Evolutionary conservation across 2,329 filamentous ascomycete genomes (phyloP).

Genomic region (Sordariomycetes sp.): DNA sequence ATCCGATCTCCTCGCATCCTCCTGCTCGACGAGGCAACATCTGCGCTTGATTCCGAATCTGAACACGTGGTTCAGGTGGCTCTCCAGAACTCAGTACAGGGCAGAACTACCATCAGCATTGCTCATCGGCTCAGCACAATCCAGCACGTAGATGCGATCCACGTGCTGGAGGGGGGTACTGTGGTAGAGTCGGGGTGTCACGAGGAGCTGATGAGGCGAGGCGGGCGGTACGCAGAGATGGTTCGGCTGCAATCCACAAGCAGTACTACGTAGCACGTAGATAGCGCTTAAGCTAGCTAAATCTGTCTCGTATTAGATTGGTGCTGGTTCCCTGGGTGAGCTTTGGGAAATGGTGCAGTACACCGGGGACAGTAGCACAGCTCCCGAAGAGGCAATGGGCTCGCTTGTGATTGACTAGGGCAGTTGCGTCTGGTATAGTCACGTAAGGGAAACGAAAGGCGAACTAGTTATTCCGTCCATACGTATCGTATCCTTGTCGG

Average conservation of each 20-base stretch:
- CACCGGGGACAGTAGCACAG: no score
- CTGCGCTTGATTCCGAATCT: constrained; percentile 72
- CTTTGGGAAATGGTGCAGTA: no score
- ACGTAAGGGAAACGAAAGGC: no score
- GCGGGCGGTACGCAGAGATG: constrained; percentile 67
- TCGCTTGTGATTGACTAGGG: no score
- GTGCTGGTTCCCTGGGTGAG: no score
- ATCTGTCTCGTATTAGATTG: no score
- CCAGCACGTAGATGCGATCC: constrained; percentile 88
- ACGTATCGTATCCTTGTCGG: no score
- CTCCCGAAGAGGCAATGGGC: no score
- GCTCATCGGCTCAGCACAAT: constrained; percentile 88
- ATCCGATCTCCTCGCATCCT: constrained; percentile 90
- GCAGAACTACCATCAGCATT: constrained; percentile 84
- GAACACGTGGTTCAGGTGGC: constrained; percentile 72
- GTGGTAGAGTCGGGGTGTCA: constrained; percentile 83
- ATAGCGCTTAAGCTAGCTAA: no score
- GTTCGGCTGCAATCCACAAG: constrained; percentile 78
- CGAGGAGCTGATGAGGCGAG: constrained; percentile 56
- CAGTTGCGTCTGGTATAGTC: no score
- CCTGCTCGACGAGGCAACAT: constrained; percentile 90
- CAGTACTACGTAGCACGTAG: no score
- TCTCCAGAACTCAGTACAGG: constrained; percentile 70
- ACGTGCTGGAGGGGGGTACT: constrained; percentile 83
- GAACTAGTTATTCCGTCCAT: no score